These are phyloP conservation scores for Talaromyces wortmannii DNA, from an alignment of 495 filamentous ascomycete genomes.

Conservation along the genomic window DNA sequence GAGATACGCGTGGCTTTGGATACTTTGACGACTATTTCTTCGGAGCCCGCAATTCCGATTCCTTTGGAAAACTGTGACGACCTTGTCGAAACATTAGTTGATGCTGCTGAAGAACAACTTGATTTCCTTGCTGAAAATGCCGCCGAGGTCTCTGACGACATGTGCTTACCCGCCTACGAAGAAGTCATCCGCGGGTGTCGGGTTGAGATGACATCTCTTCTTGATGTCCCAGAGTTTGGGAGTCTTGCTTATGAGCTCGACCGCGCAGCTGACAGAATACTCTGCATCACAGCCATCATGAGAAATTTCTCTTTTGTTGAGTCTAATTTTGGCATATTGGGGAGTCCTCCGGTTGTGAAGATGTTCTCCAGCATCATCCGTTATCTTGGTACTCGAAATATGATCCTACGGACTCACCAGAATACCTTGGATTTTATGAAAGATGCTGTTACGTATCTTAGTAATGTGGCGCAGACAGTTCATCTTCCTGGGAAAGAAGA, in stretches of 20 bases:
- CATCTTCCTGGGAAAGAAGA: conserved; percentile 84
- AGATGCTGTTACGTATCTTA: conserved; percentile 80
- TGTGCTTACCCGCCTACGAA: conserved; percentile 77
- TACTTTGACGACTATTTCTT: conserved; percentile 66
- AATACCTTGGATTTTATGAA: conserved; percentile 97
- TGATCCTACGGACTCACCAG: conserved; percentile 68
- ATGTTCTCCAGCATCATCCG: conserved; percentile 77
- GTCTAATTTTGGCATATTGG: conserved; percentile 63
- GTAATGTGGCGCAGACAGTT: conserved; percentile 75
- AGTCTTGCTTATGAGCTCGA: conserved; percentile 77
- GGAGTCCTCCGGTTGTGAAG: conserved; percentile 66
- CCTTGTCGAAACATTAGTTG: conserved; percentile 77
- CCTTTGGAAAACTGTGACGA: conserved; percentile 77
- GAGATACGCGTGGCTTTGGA: conserved; percentile 87
- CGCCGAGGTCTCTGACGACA: conserved; percentile 75
- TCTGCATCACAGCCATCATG: conserved; percentile 87
- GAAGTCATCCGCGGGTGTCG: conserved; percentile 74
- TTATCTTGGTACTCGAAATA: conserved; percentile 82
- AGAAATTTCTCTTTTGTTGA: conserved; percentile 88
- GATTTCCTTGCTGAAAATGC: conserved; percentile 74
- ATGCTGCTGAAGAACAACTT: conserved; percentile 83
- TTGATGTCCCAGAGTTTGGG: conserved; percentile 66
- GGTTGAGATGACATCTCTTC: conserved; percentile 59
- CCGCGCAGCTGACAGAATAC: conserved; percentile 74
- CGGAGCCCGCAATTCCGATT: conserved; percentile 51